Conservation (phyloP, 2,329 filamentous ascomycete genomes). For the Hypomyces rosellus region DNA sequence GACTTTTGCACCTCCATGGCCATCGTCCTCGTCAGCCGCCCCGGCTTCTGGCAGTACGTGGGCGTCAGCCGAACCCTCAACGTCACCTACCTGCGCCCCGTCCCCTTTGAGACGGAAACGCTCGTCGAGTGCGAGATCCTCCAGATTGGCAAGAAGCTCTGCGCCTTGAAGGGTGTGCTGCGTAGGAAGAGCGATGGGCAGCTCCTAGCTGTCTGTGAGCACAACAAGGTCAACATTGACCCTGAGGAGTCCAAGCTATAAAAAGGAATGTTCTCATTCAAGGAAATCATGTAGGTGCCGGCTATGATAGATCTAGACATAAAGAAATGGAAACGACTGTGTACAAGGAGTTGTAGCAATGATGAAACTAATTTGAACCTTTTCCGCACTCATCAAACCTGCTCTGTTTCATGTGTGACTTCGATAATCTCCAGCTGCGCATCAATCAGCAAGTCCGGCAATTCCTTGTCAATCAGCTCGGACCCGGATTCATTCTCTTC, state of each 20-base stretch:
- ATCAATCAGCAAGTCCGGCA: slow-evolving; percentile 20
- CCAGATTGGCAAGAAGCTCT: slow-evolving; percentile 49
- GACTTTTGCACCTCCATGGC: slow-evolving; percentile 58
- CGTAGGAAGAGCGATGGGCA: slow-evolving; percentile 45
- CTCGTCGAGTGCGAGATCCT: slow-evolving; percentile 52
- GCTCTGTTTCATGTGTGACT: slow-evolving; percentile 10
- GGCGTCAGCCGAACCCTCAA: slow-evolving; percentile 62
- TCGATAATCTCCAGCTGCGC: slow-evolving; percentile 17
- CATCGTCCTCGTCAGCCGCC: slow-evolving; percentile 48
- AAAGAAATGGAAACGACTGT: background rate
- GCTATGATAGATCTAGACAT: background rate
- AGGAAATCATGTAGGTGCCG: background rate
- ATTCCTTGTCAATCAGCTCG: slow-evolving; percentile 19
- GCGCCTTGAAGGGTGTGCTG: slow-evolving; percentile 49
- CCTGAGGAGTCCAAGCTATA: slow-evolving; percentile 27
- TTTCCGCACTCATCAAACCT: background rate
- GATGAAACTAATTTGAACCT: background rate
- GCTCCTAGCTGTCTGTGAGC: slow-evolving; percentile 53
- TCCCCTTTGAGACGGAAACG: slow-evolving; percentile 44
- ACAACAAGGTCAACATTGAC: slow-evolving; percentile 59
- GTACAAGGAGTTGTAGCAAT: background rate
- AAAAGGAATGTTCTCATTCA: slow-evolving; percentile 5
- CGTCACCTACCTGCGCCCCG: slow-evolving; percentile 61
- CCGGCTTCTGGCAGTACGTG: slow-evolving; percentile 54
- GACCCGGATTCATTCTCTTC: slow-evolving; percentile 17